phyloP scores from a whole-genome alignment of 2,329 filamentous ascomycete genomes.

The Trichoderma simmonsii region DNA sequence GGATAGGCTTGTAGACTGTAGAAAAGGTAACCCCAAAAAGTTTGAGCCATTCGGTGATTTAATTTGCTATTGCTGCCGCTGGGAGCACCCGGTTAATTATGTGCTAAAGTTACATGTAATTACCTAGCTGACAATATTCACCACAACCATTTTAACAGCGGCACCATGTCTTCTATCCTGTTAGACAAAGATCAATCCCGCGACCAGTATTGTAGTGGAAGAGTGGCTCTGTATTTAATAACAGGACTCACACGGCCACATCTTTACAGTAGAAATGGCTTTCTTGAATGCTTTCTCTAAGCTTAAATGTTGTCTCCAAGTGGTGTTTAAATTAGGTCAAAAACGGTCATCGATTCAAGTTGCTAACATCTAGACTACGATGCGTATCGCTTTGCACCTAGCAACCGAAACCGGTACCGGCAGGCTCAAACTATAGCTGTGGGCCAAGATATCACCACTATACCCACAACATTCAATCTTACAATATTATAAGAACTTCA shows the following conservation, averaged over 20 bases:
- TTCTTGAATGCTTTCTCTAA: background rate
- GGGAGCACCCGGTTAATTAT: background rate
- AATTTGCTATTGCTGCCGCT: background rate
- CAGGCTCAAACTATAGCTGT: background rate
- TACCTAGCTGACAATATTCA: background rate
- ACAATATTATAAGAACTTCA: background rate
- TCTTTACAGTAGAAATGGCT: background rate
- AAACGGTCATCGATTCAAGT: background rate
- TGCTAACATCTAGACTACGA: background rate
- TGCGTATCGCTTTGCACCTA: too few species aligned
- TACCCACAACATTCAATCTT: background rate
- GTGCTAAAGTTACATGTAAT: background rate
- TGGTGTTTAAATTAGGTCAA: accelerated
- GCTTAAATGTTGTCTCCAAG: background rate
- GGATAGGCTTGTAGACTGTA: background rate
- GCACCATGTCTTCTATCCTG: background rate
- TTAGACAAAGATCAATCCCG: background rate
- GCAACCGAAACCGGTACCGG: background rate
- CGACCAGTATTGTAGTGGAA: background rate
- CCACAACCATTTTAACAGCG: background rate
- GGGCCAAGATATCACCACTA: background rate
- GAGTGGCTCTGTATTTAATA: background rate
- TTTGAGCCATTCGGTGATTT: background rate
- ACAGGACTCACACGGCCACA: background rate
- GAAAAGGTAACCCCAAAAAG: background rate